Evolutionary conservation across 495 filamentous ascomycete genomes (phyloP), one percentile per base, ranked within the genome.

Genomic region (Pseudotulostoma volvatum): DNA sequence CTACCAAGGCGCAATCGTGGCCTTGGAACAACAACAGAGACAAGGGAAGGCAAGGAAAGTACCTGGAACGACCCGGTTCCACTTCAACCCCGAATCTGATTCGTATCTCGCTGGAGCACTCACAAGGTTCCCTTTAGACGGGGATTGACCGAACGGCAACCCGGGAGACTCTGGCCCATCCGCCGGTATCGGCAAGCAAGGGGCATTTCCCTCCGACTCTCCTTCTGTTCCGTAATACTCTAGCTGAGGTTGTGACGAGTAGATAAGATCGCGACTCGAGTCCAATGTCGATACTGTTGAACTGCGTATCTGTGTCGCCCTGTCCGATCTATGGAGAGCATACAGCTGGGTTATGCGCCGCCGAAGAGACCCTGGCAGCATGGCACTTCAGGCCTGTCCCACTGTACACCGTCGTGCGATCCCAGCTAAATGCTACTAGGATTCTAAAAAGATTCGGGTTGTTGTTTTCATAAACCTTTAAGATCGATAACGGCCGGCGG

Each of bases 41-140:
- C 3, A 7, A 19, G 31, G 8, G 11, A 32, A 16, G 14, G 7
- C n/a, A 38, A 47, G 14, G 9, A 32, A 11, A 3, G 7, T 47
- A 65, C 61, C 61, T 18, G 60, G 57, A 19, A 55, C 41, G 9
- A 66, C 53, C 35, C 59, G 45, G 38, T 63, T 61, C 61, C 61
- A 66, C 30, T 47, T 48, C 28, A 66, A 33, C 1, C 61, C 61
- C 0, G 61, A 63, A n/a, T 48, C 46, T 7, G 40, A 43, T 42
- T 63, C 60, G 39, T 57, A 60, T 15, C 56, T 55, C 9, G 46
- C 18, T 9, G 47, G 13, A 7, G 19, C 33, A 4, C 14, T 4
- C 14, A 32, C 11, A 2, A 13, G 18, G 8, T 42, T 33, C 11
- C 19, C n/a, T 7, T 42, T 33, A 1, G 40, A 34, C 16, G 33